Base-by-base conservation (phyloP, 169 alveolate species). In the Eimeria necatrix region DNA sequence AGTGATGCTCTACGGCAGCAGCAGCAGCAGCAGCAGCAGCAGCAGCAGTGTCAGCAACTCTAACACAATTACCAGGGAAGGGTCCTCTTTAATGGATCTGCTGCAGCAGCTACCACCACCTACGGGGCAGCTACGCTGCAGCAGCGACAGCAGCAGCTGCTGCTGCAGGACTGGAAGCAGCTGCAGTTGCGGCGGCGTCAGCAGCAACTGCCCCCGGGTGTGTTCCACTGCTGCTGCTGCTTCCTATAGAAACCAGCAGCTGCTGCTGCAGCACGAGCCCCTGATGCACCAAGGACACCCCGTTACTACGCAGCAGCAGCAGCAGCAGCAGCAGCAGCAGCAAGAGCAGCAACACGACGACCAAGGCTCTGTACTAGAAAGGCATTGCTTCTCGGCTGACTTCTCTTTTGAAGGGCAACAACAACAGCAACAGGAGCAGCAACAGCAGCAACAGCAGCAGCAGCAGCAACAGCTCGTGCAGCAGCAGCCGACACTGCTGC, bases 211-310 rank as follows among this genome's bases (percentile, higher is more conserved):
- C 88, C 88, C 56, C 14, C 84, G 46, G 60, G 41, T 41, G 59
- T 2, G 32, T 41, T 16, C 32, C 18, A 26, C 46, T 5, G 49
- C 52, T 78, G 70, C 88, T 78, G 88, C 70, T 49, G 18, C 68
- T 49, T 64, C 88, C 12, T 52, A 20, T 48, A 78, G 51, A 52
- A 59, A 49, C 51, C 61, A 22, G 70, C 88, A 78, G 88, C 88
- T 49, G 71, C 88, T 78, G 49, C 88, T 78, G 88, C 88, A 78
- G 48, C 61, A 22, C 20, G 70, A 78, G 68, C 88, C 24, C 22
- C 88, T 78, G 70, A 18, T 78, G 51, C 84, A 73, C 16, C 84
- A 32, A 32, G 46, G 5, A 1, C 59, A 46, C 59, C 84, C 84
- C 26, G 10, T 73, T 16, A 51, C 49, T 48, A 20, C 48, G 88